Conservation (phyloP, 257 asterid genomes). For the Knoxia roxburghii region DNA sequence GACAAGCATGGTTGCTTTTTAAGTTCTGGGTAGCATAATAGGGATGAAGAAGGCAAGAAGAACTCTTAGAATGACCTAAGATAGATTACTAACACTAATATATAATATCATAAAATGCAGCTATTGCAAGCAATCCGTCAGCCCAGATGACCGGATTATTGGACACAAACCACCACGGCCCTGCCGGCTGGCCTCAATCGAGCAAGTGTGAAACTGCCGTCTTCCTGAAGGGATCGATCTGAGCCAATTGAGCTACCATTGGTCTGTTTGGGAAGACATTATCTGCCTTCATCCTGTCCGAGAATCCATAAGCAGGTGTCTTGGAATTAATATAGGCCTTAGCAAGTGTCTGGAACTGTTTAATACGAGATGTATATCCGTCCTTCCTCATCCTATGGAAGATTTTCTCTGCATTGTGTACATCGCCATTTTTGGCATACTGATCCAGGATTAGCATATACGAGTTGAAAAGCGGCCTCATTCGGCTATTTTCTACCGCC, state of each 20-base stretch:
- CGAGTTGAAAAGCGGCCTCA: slow-evolving; percentile 41
- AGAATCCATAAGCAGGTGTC: slow-evolving; percentile 59
- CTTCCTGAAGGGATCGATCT: slow-evolving; percentile 43
- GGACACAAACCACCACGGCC: too few species aligned
- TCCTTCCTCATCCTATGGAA: slow-evolving; percentile 46
- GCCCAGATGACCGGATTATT: not conserved
- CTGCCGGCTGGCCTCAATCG: slow-evolving; percentile 36
- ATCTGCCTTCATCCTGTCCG: slow-evolving; percentile 70
- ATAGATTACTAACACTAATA: not conserved
- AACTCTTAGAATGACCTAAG: not conserved
- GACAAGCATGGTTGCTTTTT: too few species aligned
- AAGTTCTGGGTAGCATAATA: too few species aligned
- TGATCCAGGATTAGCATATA: slow-evolving; percentile 44
- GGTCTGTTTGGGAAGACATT: slow-evolving; percentile 34
- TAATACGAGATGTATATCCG: slow-evolving; percentile 39
- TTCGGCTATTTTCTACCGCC: slow-evolving; percentile 34
- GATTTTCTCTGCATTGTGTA: slow-evolving; percentile 64
- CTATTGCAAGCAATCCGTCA: not conserved
- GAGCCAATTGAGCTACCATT: slow-evolving; percentile 37
- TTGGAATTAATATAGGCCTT: slow-evolving; percentile 55
- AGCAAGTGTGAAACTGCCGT: slow-evolving; percentile 44
- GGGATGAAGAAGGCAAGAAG: too few species aligned
- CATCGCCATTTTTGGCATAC: slow-evolving; percentile 55
- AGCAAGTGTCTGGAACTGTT: slow-evolving; percentile 44
- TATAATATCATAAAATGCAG: not conserved